Evolutionary conservation across 2,329 filamentous ascomycete species (phyloP).

Genomic region (Sarocladium kiliense): DNA sequence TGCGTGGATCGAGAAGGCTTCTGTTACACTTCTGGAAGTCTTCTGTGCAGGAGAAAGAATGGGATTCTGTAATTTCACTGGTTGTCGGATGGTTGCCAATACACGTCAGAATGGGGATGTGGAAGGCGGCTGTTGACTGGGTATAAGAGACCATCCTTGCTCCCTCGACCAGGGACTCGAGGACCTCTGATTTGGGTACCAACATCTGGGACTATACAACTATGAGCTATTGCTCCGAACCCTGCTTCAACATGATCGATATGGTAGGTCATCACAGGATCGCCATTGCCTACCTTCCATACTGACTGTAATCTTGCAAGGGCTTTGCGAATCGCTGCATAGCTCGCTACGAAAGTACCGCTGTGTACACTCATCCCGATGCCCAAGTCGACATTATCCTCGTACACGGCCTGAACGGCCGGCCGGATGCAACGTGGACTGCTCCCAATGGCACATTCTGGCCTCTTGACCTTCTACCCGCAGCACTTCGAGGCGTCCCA

Average conservation of each 20-base stretch:
- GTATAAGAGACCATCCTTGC: not conserved
- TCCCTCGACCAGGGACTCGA: no score
- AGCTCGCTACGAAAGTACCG: slow-evolving; percentile 50
- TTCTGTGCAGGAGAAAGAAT: not conserved
- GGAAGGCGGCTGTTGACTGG: no score
- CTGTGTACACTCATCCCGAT: slow-evolving; percentile 53
- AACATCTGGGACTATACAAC: no score
- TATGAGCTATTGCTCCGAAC: no score
- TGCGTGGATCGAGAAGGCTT: not conserved
- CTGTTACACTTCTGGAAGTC: not conserved
- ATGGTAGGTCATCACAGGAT: no score
- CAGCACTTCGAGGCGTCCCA: slow-evolving; percentile 48
- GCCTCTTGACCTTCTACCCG: slow-evolving; percentile 63
- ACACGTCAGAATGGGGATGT: no score
- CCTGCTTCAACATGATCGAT: no score
- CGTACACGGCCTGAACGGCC: slow-evolving; percentile 65
- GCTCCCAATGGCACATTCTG: slow-evolving; percentile 57
- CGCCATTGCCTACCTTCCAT: no score
- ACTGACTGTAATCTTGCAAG: no score
- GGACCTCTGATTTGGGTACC: no score
- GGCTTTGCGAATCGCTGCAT: slow-evolving; percentile 19
- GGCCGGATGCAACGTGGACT: slow-evolving; percentile 60
- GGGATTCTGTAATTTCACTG: not conserved
- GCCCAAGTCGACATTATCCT: slow-evolving; percentile 62
- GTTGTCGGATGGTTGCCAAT: no score